These are phyloP conservation scores for Wickerhamiella bombiphila DNA, from an alignment of 805 yeast species.

Conservation along the genomic window DNA sequence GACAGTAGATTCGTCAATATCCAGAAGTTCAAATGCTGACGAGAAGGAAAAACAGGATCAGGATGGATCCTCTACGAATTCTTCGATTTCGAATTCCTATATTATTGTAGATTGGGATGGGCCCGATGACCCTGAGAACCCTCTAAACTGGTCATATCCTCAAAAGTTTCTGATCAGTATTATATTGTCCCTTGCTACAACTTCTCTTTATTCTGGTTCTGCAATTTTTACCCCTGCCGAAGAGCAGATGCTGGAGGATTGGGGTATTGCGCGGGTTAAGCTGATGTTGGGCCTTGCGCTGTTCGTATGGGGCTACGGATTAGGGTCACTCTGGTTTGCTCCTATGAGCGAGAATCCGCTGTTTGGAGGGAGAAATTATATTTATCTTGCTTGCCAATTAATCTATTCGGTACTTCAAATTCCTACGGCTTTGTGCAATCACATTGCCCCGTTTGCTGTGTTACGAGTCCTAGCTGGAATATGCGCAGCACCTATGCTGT, in stretches of 20 bases:
- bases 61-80: background rate
- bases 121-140: slow-evolving; percentile 25
- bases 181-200: slow-evolving; percentile 28
- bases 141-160: slow-evolving; percentile 38
- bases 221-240: slow-evolving; percentile 44
- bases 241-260: slow-evolving; percentile 29
- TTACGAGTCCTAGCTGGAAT: slow-evolving; percentile 39
- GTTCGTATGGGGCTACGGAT: slow-evolving; percentile 44
- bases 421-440: slow-evolving; percentile 36
- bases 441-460: slow-evolving; percentile 35
- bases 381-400: slow-evolving; percentile 33
- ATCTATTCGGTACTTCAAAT: slow-evolving; percentile 38
- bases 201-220: slow-evolving; percentile 41
- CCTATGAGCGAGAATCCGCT: slow-evolving; percentile 36
- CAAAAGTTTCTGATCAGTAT: slow-evolving; percentile 28
- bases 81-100: background rate
- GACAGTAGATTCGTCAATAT: background rate
- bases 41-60: background rate
- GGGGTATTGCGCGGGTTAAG: slow-evolving; percentile 27
- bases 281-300: slow-evolving; percentile 38
- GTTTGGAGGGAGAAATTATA: slow-evolving; percentile 34
- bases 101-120: slow-evolving; percentile 21
- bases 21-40: background rate
- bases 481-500: slow-evolving; percentile 39
- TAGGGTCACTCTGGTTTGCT: slow-evolving; percentile 40